Percentiles rank a stretch among this genome's conserved stretches.
These are phyloP conservation scores for Neospermospora avenae DNA, from an alignment of 2,329 filamentous ascomycete species.

Conservation along the genomic window DNA sequence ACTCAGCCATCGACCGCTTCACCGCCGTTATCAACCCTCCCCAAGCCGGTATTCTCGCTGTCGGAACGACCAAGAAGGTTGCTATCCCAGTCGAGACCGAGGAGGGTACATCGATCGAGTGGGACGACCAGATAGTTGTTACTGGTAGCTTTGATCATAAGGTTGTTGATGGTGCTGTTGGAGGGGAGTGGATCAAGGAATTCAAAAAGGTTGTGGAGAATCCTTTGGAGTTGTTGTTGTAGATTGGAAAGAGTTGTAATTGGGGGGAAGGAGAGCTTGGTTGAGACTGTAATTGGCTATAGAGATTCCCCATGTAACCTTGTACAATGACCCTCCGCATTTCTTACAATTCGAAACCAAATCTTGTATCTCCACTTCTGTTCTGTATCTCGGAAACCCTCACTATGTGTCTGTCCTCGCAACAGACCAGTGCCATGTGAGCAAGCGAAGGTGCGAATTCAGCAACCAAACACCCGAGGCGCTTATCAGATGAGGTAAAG, in stretches of 20 bases:
- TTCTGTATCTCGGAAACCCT: too few species aligned
- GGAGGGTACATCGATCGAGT: slow-evolving; percentile 75
- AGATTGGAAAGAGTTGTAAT: slow-evolving; percentile 7
- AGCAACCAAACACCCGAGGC: too few species aligned
- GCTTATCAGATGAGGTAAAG: too few species aligned
- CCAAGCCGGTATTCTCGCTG: slow-evolving; percentile 90
- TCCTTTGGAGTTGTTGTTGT: slow-evolving; percentile 91
- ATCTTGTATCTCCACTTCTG: not conserved
- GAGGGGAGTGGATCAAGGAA: slow-evolving; percentile 94
- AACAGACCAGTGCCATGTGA: too few species aligned
- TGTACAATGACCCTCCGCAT: slow-evolving; percentile 10
- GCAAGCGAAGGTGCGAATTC: too few species aligned
- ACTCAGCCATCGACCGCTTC: slow-evolving; percentile 91
- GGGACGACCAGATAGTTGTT: slow-evolving; percentile 95
- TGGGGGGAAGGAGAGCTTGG: not conserved
- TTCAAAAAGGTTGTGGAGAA: slow-evolving; percentile 98
- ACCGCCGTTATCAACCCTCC: slow-evolving; percentile 99
- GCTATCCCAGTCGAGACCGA: slow-evolving; percentile 82
- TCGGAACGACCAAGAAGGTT: slow-evolving; percentile 94
- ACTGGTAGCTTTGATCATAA: slow-evolving; percentile 98
- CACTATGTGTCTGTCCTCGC: too few species aligned
- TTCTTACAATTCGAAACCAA: not conserved
- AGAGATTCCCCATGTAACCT: slow-evolving; percentile 29
- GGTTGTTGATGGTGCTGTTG: slow-evolving; percentile 93
- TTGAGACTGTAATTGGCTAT: slow-evolving; percentile 15